Base-by-base conservation (phyloP, 1,284 basidiomycete species). In the Malassezia equina region DNA sequence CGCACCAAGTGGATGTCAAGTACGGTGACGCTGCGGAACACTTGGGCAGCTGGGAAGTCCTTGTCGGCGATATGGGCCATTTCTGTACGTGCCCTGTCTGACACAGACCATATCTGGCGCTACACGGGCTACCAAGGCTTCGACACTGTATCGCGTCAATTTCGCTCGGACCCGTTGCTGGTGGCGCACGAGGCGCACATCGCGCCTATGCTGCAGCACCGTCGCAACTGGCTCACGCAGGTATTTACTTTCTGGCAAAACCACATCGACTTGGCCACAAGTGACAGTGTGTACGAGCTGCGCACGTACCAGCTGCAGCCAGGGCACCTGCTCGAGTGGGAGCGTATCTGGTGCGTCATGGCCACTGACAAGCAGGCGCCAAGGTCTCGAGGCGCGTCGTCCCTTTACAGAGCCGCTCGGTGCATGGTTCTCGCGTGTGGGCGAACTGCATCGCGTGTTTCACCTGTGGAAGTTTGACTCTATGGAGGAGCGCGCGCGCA, bases 211-310 rank as follows among this genome's bases (percentile, higher is more conserved):
- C 55, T 71, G 12, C 40, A 53, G 24, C 55, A 57, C 28, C 66
- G 69, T 23, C 65, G 61, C 47, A 70, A 68, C 52, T 71, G 66
- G 66, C 53, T 73, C 29, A 66, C 64, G 7, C 71, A 73, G 40
- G 71, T 70, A 34, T 73, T 73, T 51, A 63, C 64, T 40, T 73
- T 73, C 58, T 71, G 69, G 71, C 47, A 41, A n/a, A 61, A 64
- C 4, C 62, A 64, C 13, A 59, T 53, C 7, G 56, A 61, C 12
- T 60, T 60, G 17, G 50, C 52, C 33, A 57, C 53, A 31, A 58
- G 57, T 12, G 61, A 62, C 48, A 57, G 60, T 1, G 52, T 70
- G 19, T 71, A 66, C 48, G 71, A 73, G 55, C 48, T 69, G 36
- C 55, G 69, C 13, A 71, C 67, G 7, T 72, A 73, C 59, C 63